phyloP scores from a whole-genome alignment of 2,329 filamentous ascomycete genomes.

The Calonectria ilicicola region DNA sequence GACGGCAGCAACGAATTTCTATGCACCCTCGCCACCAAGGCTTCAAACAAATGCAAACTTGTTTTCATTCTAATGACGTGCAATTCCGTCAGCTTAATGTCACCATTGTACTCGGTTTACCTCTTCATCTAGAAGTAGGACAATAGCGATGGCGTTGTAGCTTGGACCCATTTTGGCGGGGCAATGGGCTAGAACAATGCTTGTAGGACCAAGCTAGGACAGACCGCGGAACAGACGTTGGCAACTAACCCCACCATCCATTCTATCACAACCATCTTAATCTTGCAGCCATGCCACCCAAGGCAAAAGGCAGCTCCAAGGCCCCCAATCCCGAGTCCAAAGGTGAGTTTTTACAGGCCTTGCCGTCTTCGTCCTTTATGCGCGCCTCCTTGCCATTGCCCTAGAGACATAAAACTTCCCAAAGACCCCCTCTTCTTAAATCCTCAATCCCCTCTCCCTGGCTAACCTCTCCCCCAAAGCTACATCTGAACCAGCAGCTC shows the following conservation, averaged over 20 bases:
- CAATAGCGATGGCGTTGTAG: conserved; percentile 16
- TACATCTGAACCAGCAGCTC: conserved; percentile 48
- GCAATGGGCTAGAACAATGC: conserved; percentile 27
- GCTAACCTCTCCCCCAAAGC: conserved; percentile 20
- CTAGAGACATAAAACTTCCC: not conserved
- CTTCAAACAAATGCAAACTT: not conserved
- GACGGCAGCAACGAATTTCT: not conserved
- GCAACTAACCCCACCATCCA: conserved; percentile 39
- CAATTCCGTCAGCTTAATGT: not conserved
- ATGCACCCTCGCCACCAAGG: not conserved
- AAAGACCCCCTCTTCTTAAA: not conserved
- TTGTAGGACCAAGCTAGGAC: conserved; percentile 3
- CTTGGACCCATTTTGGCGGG: conserved; percentile 34
- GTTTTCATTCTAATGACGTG: not conserved
- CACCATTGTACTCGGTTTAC: not conserved
- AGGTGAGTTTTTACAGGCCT: conserved; percentile 20
- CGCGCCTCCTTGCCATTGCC: not conserved
- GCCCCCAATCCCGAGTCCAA: conserved; percentile 37
- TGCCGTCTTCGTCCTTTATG: not conserved
- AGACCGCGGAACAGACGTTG: conserved; percentile 28
- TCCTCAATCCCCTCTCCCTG: not conserved
- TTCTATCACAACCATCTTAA: conserved; percentile 9
- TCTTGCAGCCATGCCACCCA: conserved; percentile 50
- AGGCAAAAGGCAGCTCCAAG: conserved; percentile 52
- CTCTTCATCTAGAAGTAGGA: not conserved